phyloP scores from a whole-genome alignment of 208 protist genomes.

The Acanthamoeba lenticulata region DNA sequence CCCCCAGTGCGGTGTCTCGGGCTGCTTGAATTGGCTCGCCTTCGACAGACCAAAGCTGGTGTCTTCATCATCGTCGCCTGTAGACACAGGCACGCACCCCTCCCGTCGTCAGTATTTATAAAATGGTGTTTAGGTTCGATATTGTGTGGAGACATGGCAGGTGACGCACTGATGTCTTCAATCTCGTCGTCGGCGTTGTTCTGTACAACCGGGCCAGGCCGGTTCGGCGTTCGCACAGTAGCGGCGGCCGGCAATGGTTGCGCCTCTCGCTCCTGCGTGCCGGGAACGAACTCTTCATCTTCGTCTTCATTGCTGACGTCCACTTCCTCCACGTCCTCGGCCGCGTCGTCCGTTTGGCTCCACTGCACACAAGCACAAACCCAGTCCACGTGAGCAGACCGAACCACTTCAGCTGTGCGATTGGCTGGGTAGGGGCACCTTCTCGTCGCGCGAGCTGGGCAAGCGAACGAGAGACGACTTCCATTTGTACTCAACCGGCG shows the following conservation, averaged over 20 bases:
- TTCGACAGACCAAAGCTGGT: neutral
- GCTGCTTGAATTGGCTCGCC: neutral
- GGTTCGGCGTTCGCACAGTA: too few relatives aligned
- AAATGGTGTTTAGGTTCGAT: too few relatives aligned
- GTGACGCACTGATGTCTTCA: conserved; percentile 46
- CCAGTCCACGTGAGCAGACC: too few relatives aligned
- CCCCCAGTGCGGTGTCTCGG: neutral
- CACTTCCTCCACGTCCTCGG: neutral
- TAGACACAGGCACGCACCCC: too few relatives aligned
- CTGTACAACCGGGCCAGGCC: too few relatives aligned
- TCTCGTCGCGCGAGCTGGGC: neutral
- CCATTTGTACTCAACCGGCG: neutral
- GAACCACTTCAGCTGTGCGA: too few relatives aligned
- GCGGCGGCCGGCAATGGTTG: too few relatives aligned
- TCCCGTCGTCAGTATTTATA: too few relatives aligned
- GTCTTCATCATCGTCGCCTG: conserved; percentile 29
- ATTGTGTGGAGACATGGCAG: neutral
- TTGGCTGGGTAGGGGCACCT: too few relatives aligned
- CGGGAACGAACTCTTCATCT: conserved; percentile 2
- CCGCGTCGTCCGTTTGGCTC: neutral
- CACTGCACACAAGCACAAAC: too few relatives aligned
- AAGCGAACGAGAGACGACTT: neutral
- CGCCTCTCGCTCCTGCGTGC: conserved; percentile 8
- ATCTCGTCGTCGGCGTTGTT: neutral
- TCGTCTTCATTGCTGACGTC: too few relatives aligned